These are phyloP conservation scores for Taiozyma sp. DNA, from an alignment of 1,139 yeast species.

Conservation along the genomic window DNA sequence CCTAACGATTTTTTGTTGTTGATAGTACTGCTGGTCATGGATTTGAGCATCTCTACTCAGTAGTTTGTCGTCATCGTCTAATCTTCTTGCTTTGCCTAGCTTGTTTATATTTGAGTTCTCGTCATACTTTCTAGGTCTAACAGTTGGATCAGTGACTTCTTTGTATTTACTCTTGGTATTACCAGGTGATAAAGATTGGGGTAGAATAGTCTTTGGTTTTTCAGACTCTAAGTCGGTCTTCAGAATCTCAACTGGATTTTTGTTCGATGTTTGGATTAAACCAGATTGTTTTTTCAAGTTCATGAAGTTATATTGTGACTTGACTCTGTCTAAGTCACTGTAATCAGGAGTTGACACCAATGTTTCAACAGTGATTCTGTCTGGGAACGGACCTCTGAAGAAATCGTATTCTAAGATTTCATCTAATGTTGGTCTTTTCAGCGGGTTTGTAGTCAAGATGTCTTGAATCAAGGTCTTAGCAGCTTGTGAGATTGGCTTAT, in stretches of 20 bases:
- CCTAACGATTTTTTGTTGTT: conserved; percentile 2
- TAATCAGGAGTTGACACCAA: conserved; percentile 54
- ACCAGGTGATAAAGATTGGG: conserved; percentile 88
- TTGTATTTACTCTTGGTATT: conserved; percentile 85
- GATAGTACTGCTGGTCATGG: conserved; percentile 25
- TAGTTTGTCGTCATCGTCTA: conserved; percentile 16
- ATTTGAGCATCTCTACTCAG: conserved; percentile 13
- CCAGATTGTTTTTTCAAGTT: conserved; percentile 63
- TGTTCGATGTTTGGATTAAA: conserved; percentile 41
- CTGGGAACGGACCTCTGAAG: conserved; percentile 85
- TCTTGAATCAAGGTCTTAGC: conserved; percentile 69
- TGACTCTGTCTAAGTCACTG: conserved; percentile 43
- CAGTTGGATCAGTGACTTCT: conserved; percentile 35
- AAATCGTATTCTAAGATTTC: conserved; percentile 78
- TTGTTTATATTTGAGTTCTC: conserved; percentile 12
- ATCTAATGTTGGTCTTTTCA: conserved; percentile 73
- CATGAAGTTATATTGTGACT: conserved; percentile 66
- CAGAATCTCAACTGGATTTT: conserved; percentile 64
- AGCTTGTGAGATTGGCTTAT: conserved; percentile 60
- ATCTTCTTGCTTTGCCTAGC: conserved; percentile 23
- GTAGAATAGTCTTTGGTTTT: conserved; percentile 65
- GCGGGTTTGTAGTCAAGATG: conserved; percentile 73
- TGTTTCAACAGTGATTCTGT: conserved; percentile 53
- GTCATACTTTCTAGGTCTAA: conserved; percentile 22
- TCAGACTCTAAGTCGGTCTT: conserved; percentile 67